Base-by-base conservation (phyloP, 176 grass and related monocot species). In the Carex kokanica region DNA sequence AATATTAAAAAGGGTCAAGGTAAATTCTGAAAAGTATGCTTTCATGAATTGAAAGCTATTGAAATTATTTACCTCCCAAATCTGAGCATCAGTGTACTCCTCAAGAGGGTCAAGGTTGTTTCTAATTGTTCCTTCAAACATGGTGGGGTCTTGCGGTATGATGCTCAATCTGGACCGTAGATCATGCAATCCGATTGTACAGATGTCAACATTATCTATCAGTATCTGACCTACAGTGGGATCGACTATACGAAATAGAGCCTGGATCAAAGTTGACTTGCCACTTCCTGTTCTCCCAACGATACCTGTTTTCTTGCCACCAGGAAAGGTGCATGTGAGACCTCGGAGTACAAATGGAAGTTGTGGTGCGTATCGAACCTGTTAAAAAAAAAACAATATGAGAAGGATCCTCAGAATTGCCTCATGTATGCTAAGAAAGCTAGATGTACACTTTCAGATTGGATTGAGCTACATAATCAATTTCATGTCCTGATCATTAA, bases 211-310 rank as follows among this genome's bases (percentile, higher is more conserved):
- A 15, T 85, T 83, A 12, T 98, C 95, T 47, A 98, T 88, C 31
- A 94, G 72, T 88, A 93, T 93, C 38, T 88, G 82, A 21, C 95
- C 92, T 12, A 81, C 68, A 52, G 89, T 88, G 66, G 95, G 95
- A 47, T 98, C 95, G 8, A 98, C 90, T 5, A 98, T 89, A 15
- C 95, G 88, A 78, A 98, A 98, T 17, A 98, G 87, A 51, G 89
- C 86, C 78, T 94, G 93, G 54, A 95, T 92, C 90, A 92, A 81
- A 32, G 90, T 95, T 47, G 95, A 94, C 84, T 98, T 98, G 72
- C 95, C 95, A 64, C 92, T 93, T 57, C 95, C 95, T 31, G 95
- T 98, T 71, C 95, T 90, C 79, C 95, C 95, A 34, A 98, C 95
- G 62, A 98, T 87, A 32, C 95, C 95, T 6, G 92, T 95, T 88